These are phyloP conservation scores for Neurospora sp. DNA, from an alignment of 495 filamentous ascomycete species.

Conservation along the genomic window DNA sequence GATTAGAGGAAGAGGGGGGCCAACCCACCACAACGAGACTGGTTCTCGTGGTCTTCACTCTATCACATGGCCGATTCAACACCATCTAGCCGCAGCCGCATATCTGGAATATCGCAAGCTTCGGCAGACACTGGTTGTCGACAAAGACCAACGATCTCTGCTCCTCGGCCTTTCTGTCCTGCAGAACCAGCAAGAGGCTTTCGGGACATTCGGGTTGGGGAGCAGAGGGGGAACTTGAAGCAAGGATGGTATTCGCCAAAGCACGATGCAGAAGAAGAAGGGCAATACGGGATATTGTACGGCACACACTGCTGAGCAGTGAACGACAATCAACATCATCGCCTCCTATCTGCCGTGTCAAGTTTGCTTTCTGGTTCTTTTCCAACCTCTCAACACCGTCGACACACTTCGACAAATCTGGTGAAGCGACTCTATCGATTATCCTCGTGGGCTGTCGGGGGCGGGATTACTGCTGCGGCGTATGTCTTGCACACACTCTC, in stretches of 20 bases:
- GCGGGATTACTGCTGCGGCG: constrained; percentile 17
- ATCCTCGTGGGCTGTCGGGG: background rate
- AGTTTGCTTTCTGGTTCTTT: background rate
- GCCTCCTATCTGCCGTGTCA: constrained; percentile 2
- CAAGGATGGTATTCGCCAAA: background rate
- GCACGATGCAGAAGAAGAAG: background rate
- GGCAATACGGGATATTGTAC: background rate
- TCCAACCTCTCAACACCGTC: background rate
- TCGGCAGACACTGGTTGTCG: constrained; percentile 38
- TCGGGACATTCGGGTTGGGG: background rate
- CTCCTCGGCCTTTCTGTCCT: background rate
- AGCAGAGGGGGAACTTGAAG: constrained; percentile 3
- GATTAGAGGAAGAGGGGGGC: constrained; percentile 13
- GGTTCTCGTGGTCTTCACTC: constrained; percentile 16
- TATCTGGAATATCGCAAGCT: constrained; percentile 28
- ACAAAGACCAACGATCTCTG: constrained; percentile 23
- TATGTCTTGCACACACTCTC: background rate
- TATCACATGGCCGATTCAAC: constrained; percentile 7
- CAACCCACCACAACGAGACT: constrained; percentile 17
- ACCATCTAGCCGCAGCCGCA: constrained; percentile 24
- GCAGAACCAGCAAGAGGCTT: background rate
- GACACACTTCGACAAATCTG: background rate
- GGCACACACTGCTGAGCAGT: background rate
- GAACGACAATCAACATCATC: constrained; percentile 5
- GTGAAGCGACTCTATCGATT: background rate